Base-by-base conservation (phyloP, 2,329 filamentous ascomycete genomes). In the Sordariomycetes sp. region DNA sequence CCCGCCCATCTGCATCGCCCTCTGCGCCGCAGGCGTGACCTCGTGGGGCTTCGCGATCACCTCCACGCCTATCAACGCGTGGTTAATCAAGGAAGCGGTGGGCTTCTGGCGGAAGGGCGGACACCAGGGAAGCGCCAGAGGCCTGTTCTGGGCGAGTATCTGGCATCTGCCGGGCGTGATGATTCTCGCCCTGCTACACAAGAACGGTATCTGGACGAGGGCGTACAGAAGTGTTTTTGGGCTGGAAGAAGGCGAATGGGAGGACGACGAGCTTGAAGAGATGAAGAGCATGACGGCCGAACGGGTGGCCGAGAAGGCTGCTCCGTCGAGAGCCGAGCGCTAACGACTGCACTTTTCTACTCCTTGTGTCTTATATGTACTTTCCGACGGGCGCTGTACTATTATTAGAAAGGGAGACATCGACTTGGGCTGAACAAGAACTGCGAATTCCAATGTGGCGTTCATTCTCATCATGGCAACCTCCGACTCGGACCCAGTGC, bases 111-210 rank as follows among this genome's bases (percentile, higher is more conserved):
- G 71, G 42, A 64, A 75, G 19, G 75, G 86, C 48, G 90, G 90
- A 10, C 73, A 81, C 41, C 79, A 80, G 46, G 88, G 88, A 3
- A 86, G 75, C 14, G 88, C 92, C 3, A 73, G 86, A 36, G 80
- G 82, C 0, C 58, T 98, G 34, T 98, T 98, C 58, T 98, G 92
- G 92, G 88, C 92, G 2, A 94, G 86, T 55, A 86, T 98, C 8
- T 96, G 90, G 92, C 88, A 95, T 61, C 58, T 98, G 31, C 92
- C 92, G 0, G 82, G 82, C 18, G 72, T 96, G 27, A 77, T 98
- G 68, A 86, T 95, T 30, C 65, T 95, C 40, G 90, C 87, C 3
- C 80, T 96, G 58, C 74, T 83, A 36, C 86, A 94, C 59, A 98
- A 98, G 72, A 94, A 87, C 63, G 90, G 88, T 0, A 71, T 94